These are phyloP conservation scores for Elongisporangium prolatum DNA, from an alignment of 352 stramenopile genomes.

Conservation along the genomic window DNA sequence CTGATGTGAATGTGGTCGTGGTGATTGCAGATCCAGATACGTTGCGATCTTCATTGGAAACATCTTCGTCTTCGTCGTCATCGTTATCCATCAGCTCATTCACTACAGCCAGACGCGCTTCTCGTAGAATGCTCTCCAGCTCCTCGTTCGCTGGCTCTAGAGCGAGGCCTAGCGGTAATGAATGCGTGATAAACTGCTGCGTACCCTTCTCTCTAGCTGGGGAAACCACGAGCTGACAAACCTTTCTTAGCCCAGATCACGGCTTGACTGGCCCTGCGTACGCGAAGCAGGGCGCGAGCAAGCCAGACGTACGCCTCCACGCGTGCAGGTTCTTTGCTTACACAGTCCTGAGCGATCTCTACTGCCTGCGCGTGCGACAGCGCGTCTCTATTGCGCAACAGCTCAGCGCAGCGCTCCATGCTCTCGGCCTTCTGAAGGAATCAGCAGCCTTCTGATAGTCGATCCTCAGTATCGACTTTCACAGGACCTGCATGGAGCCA, in stretches of 20 bases:
- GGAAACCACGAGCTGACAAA: neutral
- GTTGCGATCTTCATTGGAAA: neutral
- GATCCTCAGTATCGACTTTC: neutral
- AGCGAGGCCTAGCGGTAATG: slow-evolving; percentile 28
- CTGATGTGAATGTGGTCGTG: neutral
- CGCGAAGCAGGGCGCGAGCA: slow-evolving; percentile 24
- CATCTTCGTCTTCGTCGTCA: slow-evolving; percentile 20
- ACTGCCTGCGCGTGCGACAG: slow-evolving; percentile 21
- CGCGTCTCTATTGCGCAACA: slow-evolving; percentile 18
- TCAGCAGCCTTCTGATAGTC: neutral
- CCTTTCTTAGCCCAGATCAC: slow-evolving; percentile 49
- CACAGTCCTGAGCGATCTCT: slow-evolving; percentile 18
- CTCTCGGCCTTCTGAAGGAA: neutral
- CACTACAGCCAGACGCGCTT: slow-evolving; percentile 50
- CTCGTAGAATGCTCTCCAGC: slow-evolving; percentile 37
- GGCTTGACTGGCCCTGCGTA: slow-evolving; percentile 28
- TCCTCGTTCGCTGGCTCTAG: slow-evolving; percentile 28
- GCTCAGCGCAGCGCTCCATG: slow-evolving; percentile 17
- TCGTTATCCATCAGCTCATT: slow-evolving; percentile 34
- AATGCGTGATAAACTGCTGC: neutral
- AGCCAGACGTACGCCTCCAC: slow-evolving; percentile 30
- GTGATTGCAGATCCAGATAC: neutral
- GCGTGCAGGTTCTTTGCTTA: slow-evolving; percentile 17
- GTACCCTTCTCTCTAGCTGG: neutral
- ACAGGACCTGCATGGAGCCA: neutral